Evolutionary conservation across 176 grass and related monocot species (phyloP).

Genomic region (Thinopyrum elongatum): DNA sequence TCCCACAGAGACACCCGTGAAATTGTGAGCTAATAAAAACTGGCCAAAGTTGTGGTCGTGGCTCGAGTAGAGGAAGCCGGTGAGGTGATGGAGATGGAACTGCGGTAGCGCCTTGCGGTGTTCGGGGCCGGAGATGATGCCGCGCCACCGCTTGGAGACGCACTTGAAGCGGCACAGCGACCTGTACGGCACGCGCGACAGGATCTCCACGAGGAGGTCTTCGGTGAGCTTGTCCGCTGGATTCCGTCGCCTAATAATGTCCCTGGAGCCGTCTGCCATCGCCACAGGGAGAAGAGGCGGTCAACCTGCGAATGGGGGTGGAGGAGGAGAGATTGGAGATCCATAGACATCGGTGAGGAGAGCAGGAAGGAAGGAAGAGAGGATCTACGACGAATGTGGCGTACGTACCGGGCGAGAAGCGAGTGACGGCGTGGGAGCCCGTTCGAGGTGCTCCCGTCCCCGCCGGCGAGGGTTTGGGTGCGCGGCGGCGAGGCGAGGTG

Average conservation of each 20-base stretch:
- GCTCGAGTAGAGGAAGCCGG: neutral
- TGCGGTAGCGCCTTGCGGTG: neutral
- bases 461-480: too few species aligned
- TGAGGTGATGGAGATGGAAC: neutral
- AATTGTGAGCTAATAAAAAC: neutral
- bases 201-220: neutral
- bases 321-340: neutral
- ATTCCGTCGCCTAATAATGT: neutral
- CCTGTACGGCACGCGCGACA: neutral
- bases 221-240: neutral
- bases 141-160: neutral
- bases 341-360: neutral
- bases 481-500: too few species aligned
- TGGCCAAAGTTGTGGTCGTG: neutral
- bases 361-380: neutral
- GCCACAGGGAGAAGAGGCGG: neutral
- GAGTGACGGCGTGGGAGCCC: neutral
- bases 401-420: neutral
- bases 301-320: neutral
- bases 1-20: neutral
- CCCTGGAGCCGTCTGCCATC: neutral
- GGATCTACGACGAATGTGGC: neutral
- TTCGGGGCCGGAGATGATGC: neutral
- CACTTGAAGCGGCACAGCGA: neutral
- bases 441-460: too few species aligned